phyloP scores from a whole-genome alignment of 192 early-diverging fungal species.

The Glomus cerebriforme region DNA sequence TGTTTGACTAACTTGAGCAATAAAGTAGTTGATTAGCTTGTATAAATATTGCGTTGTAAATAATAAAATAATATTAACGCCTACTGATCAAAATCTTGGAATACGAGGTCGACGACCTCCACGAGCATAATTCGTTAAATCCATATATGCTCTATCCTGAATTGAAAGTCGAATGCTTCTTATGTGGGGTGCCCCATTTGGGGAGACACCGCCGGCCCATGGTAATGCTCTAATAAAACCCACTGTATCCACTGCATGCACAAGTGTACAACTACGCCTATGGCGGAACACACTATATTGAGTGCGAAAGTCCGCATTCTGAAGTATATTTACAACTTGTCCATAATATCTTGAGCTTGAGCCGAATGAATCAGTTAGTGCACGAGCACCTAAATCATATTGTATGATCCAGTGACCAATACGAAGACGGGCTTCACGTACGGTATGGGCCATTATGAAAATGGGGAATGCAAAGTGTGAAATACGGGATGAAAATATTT shows the following conservation, averaged over 20 bases:
- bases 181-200: slow-evolving; percentile 18
- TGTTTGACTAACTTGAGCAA: no score
- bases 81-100: no score
- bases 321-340: slow-evolving; percentile 21
- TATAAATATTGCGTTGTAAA: no score
- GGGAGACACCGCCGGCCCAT: background rate
- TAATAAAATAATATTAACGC: no score
- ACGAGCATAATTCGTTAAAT: slow-evolving; percentile 30
- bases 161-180: slow-evolving; percentile 26
- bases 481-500: no score
- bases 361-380: background rate
- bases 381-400: no score
- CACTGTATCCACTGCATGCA: slow-evolving; percentile 1
- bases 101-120: slow-evolving; percentile 18
- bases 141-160: slow-evolving; percentile 21
- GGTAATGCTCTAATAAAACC: slow-evolving; percentile 9
- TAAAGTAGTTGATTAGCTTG: no score
- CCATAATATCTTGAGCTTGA: slow-evolving; percentile 7
- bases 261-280: slow-evolving; percentile 7
- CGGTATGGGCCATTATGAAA: no score
- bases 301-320: background rate
- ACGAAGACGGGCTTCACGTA: no score
- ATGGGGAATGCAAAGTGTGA: no score
- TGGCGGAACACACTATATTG: slow-evolving; percentile 15
- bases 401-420: no score